Percentiles rank a stretch among this genome's conserved stretches.
These are phyloP conservation scores for Coemansia sp. DNA, from an alignment of 192 early-diverging fungal genomes.

Conservation along the genomic window DNA sequence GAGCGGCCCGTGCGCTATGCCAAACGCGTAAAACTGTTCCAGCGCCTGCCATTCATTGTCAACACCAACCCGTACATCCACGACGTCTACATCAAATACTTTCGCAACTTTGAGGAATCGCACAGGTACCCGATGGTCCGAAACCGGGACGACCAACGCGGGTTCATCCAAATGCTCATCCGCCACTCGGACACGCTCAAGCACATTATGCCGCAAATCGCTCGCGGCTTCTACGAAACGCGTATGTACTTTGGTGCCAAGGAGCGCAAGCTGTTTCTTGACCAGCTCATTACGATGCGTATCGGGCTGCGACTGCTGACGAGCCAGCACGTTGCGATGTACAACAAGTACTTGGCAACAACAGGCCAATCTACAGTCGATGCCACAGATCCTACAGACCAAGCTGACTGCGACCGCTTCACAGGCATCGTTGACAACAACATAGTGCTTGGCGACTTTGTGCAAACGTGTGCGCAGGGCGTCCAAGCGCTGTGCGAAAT, in stretches of 20 bases:
- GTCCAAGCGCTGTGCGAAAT: slow-evolving; percentile 83
- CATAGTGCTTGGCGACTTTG: slow-evolving; percentile 35
- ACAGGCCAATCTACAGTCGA: neutral
- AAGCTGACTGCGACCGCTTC: slow-evolving; percentile 10
- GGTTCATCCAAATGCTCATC: slow-evolving; percentile 68
- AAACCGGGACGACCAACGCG: slow-evolving; percentile 49
- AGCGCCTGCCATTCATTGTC: slow-evolving; percentile 89
- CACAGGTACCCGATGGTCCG: slow-evolving; percentile 58
- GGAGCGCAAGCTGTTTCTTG: slow-evolving; percentile 68
- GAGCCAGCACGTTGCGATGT: slow-evolving; percentile 78
- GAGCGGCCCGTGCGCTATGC: slow-evolving; percentile 87
- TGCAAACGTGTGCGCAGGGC: slow-evolving; percentile 65
- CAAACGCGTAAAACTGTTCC: slow-evolving; percentile 70
- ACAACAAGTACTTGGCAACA: slow-evolving; percentile 42
- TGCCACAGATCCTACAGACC: neutral
- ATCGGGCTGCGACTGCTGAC: slow-evolving; percentile 86
- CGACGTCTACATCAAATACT: slow-evolving; percentile 72
- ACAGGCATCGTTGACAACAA: slow-evolving; percentile 34
- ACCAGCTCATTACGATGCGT: slow-evolving; percentile 83
- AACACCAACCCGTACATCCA: slow-evolving; percentile 89
- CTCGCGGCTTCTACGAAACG: slow-evolving; percentile 84
- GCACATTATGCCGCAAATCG: slow-evolving; percentile 85
- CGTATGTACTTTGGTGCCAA: slow-evolving; percentile 73
- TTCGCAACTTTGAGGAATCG: slow-evolving; percentile 67
- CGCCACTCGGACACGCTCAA: slow-evolving; percentile 71